phyloP scores from a whole-genome alignment of 495 filamentous ascomycete genomes.

The Penicillium pulvis region DNA sequence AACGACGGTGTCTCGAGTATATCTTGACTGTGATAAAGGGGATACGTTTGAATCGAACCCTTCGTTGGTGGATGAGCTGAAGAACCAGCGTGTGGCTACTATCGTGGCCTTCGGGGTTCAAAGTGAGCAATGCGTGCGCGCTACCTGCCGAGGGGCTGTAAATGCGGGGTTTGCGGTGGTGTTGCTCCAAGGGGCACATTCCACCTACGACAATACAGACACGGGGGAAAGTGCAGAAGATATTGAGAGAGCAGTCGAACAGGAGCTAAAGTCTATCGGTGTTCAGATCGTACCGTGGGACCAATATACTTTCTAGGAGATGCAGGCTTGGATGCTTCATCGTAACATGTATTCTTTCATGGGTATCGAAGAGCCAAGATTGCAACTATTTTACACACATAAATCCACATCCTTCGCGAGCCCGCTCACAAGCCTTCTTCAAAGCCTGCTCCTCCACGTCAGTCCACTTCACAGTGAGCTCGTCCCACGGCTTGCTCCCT shows the following conservation, averaged over 20 bases:
- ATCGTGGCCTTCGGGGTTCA: constrained; percentile 5
- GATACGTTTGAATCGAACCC: constrained; percentile 9
- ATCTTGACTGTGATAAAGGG: background rate
- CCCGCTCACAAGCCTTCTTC: constrained; percentile 65
- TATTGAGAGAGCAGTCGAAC: constrained; percentile 3
- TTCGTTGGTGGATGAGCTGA: background rate
- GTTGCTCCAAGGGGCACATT: constrained; percentile 7
- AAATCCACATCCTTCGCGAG: constrained; percentile 80
- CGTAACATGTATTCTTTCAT: background rate
- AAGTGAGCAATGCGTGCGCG: constrained; percentile 4
- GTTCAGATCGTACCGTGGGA: constrained; percentile 4
- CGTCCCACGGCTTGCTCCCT: constrained; percentile 78
- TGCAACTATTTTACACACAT: constrained; percentile 68
- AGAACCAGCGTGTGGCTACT: background rate
- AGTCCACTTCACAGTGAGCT: constrained; percentile 87
- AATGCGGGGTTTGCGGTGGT: constrained; percentile 4
- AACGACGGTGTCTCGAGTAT: background rate
- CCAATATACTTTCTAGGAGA: background rate
- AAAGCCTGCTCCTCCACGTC: constrained; percentile 81
- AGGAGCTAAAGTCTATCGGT: background rate
- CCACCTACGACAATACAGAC: background rate
- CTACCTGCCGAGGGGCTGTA: constrained; percentile 1
- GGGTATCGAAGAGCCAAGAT: background rate
- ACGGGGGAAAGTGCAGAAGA: constrained; percentile 5
- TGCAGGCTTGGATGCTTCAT: background rate